Percentiles rank a stretch among this genome's conserved stretches.
phyloP scores from a whole-genome alignment of 441 rosid genomes.

The Adansonia grandidieri region DNA sequence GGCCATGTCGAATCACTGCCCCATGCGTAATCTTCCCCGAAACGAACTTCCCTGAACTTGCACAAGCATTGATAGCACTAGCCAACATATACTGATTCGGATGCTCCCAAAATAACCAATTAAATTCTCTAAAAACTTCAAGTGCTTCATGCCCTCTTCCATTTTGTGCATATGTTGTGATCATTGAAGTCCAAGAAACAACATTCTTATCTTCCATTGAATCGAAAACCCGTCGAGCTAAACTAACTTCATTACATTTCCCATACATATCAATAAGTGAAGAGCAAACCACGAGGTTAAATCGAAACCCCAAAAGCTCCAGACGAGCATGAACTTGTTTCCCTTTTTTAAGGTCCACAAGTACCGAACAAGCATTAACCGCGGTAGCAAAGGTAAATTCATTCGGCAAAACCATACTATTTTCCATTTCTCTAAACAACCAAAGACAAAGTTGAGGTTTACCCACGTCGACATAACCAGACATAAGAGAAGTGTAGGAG shows the following conservation, averaged over 20 bases:
- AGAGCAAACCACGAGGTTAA: constrained; percentile 63
- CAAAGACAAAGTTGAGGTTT: constrained; percentile 44
- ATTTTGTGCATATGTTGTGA: constrained; percentile 71
- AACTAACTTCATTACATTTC: constrained; percentile 71
- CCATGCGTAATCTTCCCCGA: constrained; percentile 73
- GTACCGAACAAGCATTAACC: constrained; percentile 59
- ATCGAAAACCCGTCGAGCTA: constrained; percentile 68
- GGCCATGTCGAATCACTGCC: constrained; percentile 51
- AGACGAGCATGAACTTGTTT: constrained; percentile 60
- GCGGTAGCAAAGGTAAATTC: constrained; percentile 63
- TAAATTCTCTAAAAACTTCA: constrained; percentile 57
- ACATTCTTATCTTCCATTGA: constrained; percentile 59
- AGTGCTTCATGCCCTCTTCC: constrained; percentile 72
- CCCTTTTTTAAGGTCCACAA: constrained; percentile 53
- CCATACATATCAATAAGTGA: constrained; percentile 90
- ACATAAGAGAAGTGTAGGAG: constrained; percentile 72
- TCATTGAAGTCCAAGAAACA: constrained; percentile 83
- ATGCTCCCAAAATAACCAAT: constrained; percentile 24
- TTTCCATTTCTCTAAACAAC: constrained; percentile 48
- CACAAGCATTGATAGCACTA: constrained; percentile 69
- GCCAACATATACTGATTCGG: constrained; percentile 70
- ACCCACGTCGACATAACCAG: constrained; percentile 48
- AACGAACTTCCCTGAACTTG: constrained; percentile 64
- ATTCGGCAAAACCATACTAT: constrained; percentile 49
- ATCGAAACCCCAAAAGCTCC: constrained; percentile 49